Percentiles rank a stretch among this genome's conserved stretches.
These are phyloP conservation scores for Chytridium lagenaria DNA, from an alignment of 371 early-diverging fungal genomes.

Conservation along the genomic window DNA sequence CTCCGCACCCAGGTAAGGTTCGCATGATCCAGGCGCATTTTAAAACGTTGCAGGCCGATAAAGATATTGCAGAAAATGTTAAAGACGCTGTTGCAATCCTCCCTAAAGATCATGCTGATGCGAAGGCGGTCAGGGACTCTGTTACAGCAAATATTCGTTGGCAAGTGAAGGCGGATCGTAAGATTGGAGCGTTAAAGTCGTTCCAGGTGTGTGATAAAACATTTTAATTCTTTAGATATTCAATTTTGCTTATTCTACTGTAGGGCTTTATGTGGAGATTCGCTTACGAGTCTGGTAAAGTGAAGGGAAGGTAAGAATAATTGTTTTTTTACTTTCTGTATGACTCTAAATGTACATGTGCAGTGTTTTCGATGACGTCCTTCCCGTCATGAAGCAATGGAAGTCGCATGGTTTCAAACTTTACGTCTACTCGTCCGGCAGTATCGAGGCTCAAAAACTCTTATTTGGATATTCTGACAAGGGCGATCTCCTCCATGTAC, in stretches of 20 bases:
- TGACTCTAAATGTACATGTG: neutral
- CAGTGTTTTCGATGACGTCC: slow-evolving; percentile 86
- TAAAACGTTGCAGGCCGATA: slow-evolving; percentile 54
- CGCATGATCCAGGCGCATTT: neutral
- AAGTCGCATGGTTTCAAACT: slow-evolving; percentile 62
- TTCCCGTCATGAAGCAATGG: slow-evolving; percentile 76
- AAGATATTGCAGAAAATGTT: slow-evolving; percentile 61
- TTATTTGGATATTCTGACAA: slow-evolving; percentile 81
- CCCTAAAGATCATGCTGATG: slow-evolving; percentile 39
- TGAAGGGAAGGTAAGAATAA: slow-evolving; percentile 72
- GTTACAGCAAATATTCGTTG: slow-evolving; percentile 73
- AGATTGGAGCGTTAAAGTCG: slow-evolving; percentile 85
- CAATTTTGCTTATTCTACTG: too few relatives aligned
- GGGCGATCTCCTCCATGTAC: slow-evolving; percentile 79
- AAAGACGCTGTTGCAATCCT: slow-evolving; percentile 50
- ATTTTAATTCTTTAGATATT: too few relatives aligned
- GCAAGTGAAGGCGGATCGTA: slow-evolving; percentile 85
- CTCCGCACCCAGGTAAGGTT: slow-evolving; percentile 73
- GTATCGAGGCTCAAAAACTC: slow-evolving; percentile 89
- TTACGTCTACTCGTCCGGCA: slow-evolving; percentile 95
- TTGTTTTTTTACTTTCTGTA: neutral
- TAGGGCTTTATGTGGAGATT: slow-evolving; percentile 94
- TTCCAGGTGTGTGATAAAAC: too few relatives aligned
- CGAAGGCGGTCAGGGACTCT: slow-evolving; percentile 63
- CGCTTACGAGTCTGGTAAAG: slow-evolving; percentile 78